Base-by-base conservation (phyloP, 306 rosid genomes). In the Adenanthera pavonina region DNA sequence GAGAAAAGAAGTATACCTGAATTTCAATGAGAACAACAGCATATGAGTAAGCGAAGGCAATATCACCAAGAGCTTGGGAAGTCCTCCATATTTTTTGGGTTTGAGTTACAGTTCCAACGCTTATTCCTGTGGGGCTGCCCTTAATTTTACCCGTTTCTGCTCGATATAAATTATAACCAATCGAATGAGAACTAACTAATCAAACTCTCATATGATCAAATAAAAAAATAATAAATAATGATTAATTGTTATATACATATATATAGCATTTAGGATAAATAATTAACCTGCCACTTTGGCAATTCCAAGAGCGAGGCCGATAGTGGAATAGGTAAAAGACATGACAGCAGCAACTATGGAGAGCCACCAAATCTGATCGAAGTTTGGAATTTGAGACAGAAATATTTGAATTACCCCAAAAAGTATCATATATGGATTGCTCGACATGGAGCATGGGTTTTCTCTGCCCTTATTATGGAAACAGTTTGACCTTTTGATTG, bases 1-100 rank as follows among this genome's bases (percentile, higher is more conserved):
- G n/a, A n/a, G n/a, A n/a, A n/a, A n/a, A n/a, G 48, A 19, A 17
- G 34, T 15, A 43, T 75, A 88, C 94, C 92, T 90, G 92, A 81
- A 90, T 85, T 85, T 90, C 94, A 70, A 90, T 79, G 77, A 90
- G 94, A 36, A 90, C 84, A 61, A 56, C 75, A 19, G 92, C 72
- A 66, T 61, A 90, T 20, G 93, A 77, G 77, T 86, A 90, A 4
- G 93, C 91, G n/a, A 90, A 90, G 78, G 93, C 91, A 33, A 88
- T 86, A 85, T 90, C 43, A 5, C 94, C 94, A 62, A 90, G 90
- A 60, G 89, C 86, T 85, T 90, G 94, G 57, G 79, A 85, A 70
- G 19, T 62, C 52, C 88, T 85, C 94, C 89, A 88, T 53, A 65
- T 30, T 80, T 86, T 90, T 75, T 86, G 61, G 48, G 84, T 40